Evolutionary conservation across 345 rosid genomes (phyloP).

Genomic region (Brassica carinata): DNA sequence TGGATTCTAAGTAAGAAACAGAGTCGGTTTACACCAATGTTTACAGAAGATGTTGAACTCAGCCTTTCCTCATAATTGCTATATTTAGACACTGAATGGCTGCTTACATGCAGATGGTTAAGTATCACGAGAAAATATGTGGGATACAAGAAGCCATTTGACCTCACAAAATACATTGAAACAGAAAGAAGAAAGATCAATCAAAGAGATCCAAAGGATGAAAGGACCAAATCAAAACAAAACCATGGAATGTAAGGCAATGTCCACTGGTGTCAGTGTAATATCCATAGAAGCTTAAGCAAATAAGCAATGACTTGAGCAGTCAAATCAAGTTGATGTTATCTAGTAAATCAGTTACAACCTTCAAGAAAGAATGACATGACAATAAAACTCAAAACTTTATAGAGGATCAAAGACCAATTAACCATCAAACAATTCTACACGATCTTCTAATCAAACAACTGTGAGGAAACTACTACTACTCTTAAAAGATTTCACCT

Average conservation of each 20-base stretch:
- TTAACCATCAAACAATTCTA: too few relatives aligned
- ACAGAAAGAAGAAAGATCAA: neutral
- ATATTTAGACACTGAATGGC: too few relatives aligned
- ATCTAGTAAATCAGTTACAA: neutral
- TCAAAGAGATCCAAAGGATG: neutral
- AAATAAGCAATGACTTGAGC: neutral
- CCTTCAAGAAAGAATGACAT: neutral
- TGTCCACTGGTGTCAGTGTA: neutral
- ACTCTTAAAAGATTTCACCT: too few relatives aligned
- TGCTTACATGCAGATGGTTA: too few relatives aligned
- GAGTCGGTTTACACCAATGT: neutral
- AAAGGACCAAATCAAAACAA: constrained; percentile 10
- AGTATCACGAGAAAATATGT: neutral
- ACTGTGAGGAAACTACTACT: too few relatives aligned
- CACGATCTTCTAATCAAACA: too few relatives aligned
- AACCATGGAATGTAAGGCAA: neutral
- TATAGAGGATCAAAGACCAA: too few relatives aligned
- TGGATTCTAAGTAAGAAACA: neutral
- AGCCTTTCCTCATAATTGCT: neutral
- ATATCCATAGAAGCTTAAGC: neutral
- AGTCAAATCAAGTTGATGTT: neutral
- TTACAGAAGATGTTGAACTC: too few relatives aligned
- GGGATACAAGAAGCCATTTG: neutral
- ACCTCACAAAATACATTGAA: neutral
- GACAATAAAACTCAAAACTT: too few relatives aligned